Conservation (phyloP, 1,284 basidiomycete species). For the Trametes versicolor region DNA sequence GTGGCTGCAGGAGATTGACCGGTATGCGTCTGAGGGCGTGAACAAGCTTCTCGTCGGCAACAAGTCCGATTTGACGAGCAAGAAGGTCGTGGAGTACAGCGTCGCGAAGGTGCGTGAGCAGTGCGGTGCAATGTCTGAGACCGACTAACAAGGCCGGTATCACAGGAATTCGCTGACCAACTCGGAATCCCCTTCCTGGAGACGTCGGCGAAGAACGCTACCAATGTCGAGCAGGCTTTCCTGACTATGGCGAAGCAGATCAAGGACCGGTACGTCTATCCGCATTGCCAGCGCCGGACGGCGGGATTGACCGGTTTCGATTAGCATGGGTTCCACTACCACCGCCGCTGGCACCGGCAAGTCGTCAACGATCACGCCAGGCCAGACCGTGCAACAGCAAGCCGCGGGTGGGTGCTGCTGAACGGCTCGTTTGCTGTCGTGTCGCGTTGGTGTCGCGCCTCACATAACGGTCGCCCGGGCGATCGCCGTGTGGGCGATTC, state of each 20-base stretch:
- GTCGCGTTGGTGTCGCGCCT: slow-evolving; percentile 18
- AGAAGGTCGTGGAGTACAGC: slow-evolving; percentile 99
- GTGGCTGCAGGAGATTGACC: slow-evolving; percentile 99
- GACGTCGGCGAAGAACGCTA: slow-evolving; percentile 98
- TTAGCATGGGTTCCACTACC: slow-evolving; percentile 83
- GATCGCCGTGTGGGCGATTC: slow-evolving; percentile 31
- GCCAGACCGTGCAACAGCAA: slow-evolving; percentile 82
- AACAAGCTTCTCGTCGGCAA: slow-evolving; percentile 99
- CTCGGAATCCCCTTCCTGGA: slow-evolving; percentile 97
- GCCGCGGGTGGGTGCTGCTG: slow-evolving; percentile 81
- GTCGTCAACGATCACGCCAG: slow-evolving; percentile 74
- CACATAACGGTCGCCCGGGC: slow-evolving; percentile 21
- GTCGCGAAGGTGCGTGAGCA: slow-evolving; percentile 84
- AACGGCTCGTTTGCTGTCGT: slow-evolving; percentile 34
- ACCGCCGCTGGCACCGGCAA: slow-evolving; percentile 77
- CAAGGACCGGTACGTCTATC: slow-evolving; percentile 84
- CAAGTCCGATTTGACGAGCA: slow-evolving; percentile 97
- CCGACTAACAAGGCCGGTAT: slow-evolving; percentile 19
- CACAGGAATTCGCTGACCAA: slow-evolving; percentile 94
- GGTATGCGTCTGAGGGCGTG: slow-evolving; percentile 98
- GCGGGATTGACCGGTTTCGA: slow-evolving; percentile 20
- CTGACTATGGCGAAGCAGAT: slow-evolving; percentile 99
- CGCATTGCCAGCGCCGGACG: neutral
- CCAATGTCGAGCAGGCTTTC: slow-evolving; percentile 99
- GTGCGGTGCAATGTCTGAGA: slow-evolving; percentile 7